These are phyloP conservation scores for Tulasnella sp. DNA, from an alignment of 768 basidiomycete genomes.

Conservation along the genomic window DNA sequence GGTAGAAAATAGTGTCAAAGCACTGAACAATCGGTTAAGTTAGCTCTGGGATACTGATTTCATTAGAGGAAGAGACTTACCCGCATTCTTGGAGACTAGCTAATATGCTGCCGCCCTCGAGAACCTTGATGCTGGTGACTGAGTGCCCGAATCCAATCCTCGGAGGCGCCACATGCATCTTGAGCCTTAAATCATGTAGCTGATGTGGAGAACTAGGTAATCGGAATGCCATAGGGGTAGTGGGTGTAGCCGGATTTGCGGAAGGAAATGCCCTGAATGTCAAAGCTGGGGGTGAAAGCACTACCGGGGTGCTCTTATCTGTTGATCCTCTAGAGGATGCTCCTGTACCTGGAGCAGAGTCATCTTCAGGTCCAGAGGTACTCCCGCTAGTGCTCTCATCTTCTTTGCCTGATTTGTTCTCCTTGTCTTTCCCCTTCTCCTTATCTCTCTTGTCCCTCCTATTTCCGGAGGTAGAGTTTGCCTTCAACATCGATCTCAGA, in stretches of 20 bases:
- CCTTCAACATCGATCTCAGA: conserved; percentile 59
- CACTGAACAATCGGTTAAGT: neutral
- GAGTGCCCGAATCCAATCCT: conserved; percentile 29
- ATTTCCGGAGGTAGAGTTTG: conserved; percentile 18
- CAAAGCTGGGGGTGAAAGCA: too few species aligned
- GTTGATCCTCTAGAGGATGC: too few species aligned
- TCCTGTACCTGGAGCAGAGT: too few species aligned
- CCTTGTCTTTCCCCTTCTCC: conserved; percentile 6
- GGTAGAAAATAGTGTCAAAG: conserved; percentile 28
- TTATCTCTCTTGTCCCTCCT: too few species aligned
- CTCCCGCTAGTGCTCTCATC: neutral
- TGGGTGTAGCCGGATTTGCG: too few species aligned
- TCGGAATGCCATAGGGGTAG: too few species aligned
- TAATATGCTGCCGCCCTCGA: conserved; percentile 34
- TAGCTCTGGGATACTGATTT: neutral
- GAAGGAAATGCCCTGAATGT: too few species aligned
- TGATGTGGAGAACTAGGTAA: too few species aligned
- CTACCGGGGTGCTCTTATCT: too few species aligned
- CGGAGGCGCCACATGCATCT: conserved; percentile 34
- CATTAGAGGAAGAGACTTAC: conserved; percentile 29
- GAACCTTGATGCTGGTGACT: conserved; percentile 36
- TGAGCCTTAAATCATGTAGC: conserved; percentile 1
- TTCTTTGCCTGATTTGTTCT: neutral
- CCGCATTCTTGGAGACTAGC: conserved; percentile 51
- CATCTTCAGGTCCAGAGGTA: neutral